Base-by-base conservation (phyloP, 2,329 filamentous ascomycete species). In the Colletotrichum sp. region DNA sequence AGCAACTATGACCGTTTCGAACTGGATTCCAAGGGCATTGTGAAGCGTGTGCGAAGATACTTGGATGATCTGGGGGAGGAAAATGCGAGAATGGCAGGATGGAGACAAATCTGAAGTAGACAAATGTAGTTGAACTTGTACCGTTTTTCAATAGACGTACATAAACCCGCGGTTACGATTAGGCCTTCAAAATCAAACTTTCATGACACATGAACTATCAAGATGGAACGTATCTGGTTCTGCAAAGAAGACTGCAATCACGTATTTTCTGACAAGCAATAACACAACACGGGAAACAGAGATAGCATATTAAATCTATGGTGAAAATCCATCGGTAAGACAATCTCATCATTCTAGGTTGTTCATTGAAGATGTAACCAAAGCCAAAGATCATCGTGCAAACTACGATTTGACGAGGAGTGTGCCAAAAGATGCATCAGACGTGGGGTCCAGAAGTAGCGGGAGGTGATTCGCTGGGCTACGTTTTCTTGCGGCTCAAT, bases 1-100 rank as follows among this genome's bases (percentile, higher is more conserved):
- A 84, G 84, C 26, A 87, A 87, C 13, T 89, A 90, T 76, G 84
- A 86, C 57, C 82, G 86, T 32, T 90, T 90, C 77, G 86, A 87
- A 3, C 87, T 86, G 66, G 85, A 88, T 72, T 80, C 81, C 1
- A 80, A 84, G 52, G 83, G 83, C 5, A 86, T 90, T 76, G 84
- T 84, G n/a, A 60, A 44, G 12, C 79, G 76, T 55, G 80, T 80
- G 5, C 67, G 68, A 59, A 68, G 36, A 12, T 82, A 82, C 63
- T 34, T 82, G 6, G 71, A 72, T 22, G 75, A 77, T 4, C 36
- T 81, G n/a, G 72, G 28, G 22, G 80, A 77, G 9, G 68, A 73
- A 55, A 75, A 80, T 72, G 80, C 80, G 7, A 75, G 79, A 52
- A 72, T 63, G 26, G 71, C 75, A 18, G 80, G 79, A 9, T 81